A percentile compares a stretch with the other conserved stretches of the same genome.
These are phyloP conservation scores for Melampsora americana DNA, from an alignment of 1,284 basidiomycete species.

Conservation along the genomic window DNA sequence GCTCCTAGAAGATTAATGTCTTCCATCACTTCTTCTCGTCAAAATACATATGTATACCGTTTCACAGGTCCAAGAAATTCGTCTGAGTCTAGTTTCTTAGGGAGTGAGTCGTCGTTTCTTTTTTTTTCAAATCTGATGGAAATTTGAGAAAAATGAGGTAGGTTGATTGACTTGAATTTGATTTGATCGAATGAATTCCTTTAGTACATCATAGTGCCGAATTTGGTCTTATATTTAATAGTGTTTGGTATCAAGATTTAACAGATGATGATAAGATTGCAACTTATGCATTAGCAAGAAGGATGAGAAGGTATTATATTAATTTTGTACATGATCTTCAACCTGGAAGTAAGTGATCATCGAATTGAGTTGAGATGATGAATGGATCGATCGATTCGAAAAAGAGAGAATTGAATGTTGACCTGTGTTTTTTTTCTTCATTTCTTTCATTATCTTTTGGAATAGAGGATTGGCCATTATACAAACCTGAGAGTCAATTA, in stretches of 20 bases:
- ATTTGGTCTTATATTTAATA: slow-evolving; percentile 27
- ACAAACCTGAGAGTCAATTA: neutral
- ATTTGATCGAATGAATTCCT: neutral
- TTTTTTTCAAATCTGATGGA: neutral
- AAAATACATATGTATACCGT: slow-evolving; percentile 35
- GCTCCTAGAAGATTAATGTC: slow-evolving; percentile 35
- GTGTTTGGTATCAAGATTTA: neutral
- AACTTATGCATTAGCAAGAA: slow-evolving; percentile 7
- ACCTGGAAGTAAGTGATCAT: slow-evolving; percentile 29
- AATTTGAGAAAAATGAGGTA: too few species aligned
- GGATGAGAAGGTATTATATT: slow-evolving; percentile 24
- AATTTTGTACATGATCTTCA: slow-evolving; percentile 34
- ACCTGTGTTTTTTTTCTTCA: too few species aligned
- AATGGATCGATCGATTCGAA: too few species aligned
- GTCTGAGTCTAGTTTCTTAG: slow-evolving; percentile 10
- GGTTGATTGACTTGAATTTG: neutral
- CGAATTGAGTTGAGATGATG: neutral
- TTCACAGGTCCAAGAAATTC: slow-evolving; percentile 28
- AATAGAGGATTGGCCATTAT: slow-evolving; percentile 38
- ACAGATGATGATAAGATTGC: slow-evolving; percentile 1
- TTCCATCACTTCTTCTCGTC: neutral
- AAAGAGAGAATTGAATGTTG: too few species aligned
- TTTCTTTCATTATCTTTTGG: neutral
- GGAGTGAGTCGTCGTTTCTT: slow-evolving; percentile 25
- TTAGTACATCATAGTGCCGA: slow-evolving; percentile 37